phyloP scores from a whole-genome alignment of 176 grass and related monocot species.

The Pontederia paniculata region DNA sequence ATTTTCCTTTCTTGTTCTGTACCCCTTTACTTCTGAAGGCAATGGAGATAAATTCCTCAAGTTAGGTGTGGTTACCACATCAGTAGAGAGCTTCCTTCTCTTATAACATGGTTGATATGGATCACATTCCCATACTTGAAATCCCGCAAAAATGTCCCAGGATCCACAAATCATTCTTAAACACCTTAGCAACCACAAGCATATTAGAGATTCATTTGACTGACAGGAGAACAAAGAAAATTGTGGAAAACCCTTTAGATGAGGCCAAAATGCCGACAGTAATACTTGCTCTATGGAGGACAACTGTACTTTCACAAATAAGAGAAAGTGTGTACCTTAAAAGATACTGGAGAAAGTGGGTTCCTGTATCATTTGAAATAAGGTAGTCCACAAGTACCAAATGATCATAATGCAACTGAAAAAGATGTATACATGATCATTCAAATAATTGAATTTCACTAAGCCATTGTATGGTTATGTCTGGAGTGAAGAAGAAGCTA shows the following conservation, averaged over 20 bases:
- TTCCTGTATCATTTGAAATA: conserved; percentile 75
- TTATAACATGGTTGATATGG: conserved; percentile 30
- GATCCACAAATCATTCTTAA: conserved; percentile 50
- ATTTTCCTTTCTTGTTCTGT: conserved; percentile 6
- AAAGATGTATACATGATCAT: conserved; percentile 18
- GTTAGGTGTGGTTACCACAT: conserved; percentile 19
- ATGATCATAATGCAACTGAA: conserved; percentile 93
- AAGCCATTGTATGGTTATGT: not conserved
- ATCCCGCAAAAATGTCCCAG: conserved; percentile 59
- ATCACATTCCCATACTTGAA: conserved; percentile 36
- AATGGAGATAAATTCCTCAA: conserved; percentile 3
- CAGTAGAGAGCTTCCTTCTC: conserved; percentile 42
- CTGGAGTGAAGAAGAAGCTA: not conserved
- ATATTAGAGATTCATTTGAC: not conserved
- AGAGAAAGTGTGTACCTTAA: conserved; percentile 43
- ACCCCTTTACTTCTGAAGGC: conserved; percentile 4
- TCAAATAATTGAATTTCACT: not conserved
- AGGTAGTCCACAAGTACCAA: conserved; percentile 90
- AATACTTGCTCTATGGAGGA: not conserved
- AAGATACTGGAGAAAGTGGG: conserved; percentile 69
- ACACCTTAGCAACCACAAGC: conserved; percentile 35
- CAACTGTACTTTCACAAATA: not conserved
- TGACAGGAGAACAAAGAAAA: too few species aligned
- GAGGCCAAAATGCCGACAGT: too few species aligned
- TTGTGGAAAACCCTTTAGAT: too few species aligned